Percentiles rank a stretch among this genome's conserved stretches.
These are phyloP conservation scores for Candida nemodendra DNA, from an alignment of 805 yeast genomes.

Conservation along the genomic window DNA sequence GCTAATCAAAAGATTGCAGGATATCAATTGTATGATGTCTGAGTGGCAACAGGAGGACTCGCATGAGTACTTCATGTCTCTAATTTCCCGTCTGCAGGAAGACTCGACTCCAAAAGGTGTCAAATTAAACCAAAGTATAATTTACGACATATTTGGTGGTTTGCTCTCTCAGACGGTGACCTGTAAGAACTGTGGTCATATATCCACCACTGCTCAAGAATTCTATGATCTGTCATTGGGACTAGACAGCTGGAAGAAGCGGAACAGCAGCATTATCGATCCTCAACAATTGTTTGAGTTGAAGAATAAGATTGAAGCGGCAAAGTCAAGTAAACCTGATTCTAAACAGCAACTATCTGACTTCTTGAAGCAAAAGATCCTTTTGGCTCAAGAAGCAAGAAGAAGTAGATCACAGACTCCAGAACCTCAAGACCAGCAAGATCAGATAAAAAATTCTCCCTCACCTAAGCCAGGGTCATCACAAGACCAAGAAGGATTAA, in stretches of 20 bases:
- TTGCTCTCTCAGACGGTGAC: constrained; percentile 78
- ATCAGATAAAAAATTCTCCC: constrained; percentile 5
- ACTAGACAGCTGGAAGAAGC: constrained; percentile 52
- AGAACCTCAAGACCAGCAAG: constrained; percentile 10
- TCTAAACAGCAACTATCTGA: constrained; percentile 27
- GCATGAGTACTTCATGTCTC: constrained; percentile 94
- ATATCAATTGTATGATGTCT: constrained; percentile 93
- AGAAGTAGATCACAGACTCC: constrained; percentile 28
- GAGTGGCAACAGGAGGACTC: constrained; percentile 98
- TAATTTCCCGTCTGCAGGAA: constrained; percentile 84
- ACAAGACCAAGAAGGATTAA: constrained; percentile 3
- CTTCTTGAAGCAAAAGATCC: constrained; percentile 29
- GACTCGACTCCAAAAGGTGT: constrained; percentile 90
- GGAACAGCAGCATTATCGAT: constrained; percentile 31
- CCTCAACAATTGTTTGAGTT: constrained; percentile 27
- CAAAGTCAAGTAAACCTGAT: constrained; percentile 22
- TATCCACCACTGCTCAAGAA: constrained; percentile 87
- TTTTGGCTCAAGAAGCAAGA: constrained; percentile 25
- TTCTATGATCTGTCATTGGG: constrained; percentile 90
- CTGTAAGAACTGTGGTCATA: constrained; percentile 78
- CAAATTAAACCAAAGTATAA: constrained; percentile 74
- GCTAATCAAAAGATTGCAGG: constrained; percentile 67
- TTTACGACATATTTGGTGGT: constrained; percentile 95
- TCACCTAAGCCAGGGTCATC: constrained; percentile 4
- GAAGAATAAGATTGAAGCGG: constrained; percentile 28